These are phyloP conservation scores for Pseudogymnoascus sp. DNA, from an alignment of 2,329 filamentous ascomycete species.

Conservation along the genomic window DNA sequence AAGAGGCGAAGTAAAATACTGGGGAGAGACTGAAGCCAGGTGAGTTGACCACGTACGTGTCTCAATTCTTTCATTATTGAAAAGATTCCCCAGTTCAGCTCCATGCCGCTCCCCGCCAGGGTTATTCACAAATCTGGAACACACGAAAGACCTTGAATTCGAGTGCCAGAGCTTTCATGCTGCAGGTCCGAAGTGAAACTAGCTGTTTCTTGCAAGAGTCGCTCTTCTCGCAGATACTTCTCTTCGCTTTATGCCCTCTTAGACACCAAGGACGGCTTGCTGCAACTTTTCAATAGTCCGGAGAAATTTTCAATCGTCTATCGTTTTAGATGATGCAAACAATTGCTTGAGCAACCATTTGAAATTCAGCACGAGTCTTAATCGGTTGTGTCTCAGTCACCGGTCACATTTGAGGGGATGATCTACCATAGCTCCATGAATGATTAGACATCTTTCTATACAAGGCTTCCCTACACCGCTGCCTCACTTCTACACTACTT, in stretches of 20 bases:
- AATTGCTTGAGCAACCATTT: neutral
- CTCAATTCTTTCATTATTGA: neutral
- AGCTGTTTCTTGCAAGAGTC: neutral
- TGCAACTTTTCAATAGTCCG: neutral
- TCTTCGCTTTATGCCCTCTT: neutral
- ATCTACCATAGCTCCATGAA: neutral
- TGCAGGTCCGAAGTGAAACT: neutral
- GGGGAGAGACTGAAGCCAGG: slow-evolving; percentile 16
- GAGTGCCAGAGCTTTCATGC: neutral
- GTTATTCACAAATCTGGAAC: no score
- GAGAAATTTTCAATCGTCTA: neutral
- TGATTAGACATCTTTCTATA: neutral
- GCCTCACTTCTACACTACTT: neutral
- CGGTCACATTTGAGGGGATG: neutral
- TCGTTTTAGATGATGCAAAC: neutral
- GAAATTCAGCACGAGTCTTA: neutral
- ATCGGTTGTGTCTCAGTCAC: neutral
- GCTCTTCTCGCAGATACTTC: neutral
- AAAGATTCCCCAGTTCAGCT: neutral
- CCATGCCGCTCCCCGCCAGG: neutral
- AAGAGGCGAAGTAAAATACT: slow-evolving; percentile 15
- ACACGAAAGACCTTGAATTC: neutral
- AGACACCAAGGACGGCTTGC: neutral
- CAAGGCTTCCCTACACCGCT: neutral
- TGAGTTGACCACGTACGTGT: neutral